Conservation (phyloP, 352 stramenopile genomes). For the Blastocystis sp. region DNA sequence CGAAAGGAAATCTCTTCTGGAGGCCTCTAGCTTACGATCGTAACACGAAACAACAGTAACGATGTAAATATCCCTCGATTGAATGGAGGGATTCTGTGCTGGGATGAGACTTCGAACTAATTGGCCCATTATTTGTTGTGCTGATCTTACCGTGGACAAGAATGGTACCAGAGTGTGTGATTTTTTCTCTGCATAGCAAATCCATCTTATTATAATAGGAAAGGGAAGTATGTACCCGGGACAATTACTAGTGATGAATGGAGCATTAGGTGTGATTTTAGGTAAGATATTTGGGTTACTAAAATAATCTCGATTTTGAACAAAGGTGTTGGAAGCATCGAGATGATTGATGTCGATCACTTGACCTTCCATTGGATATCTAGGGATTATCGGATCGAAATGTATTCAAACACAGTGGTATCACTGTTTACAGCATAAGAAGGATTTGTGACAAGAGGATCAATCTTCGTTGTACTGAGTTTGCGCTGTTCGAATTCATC, state of each 20-base stretch:
- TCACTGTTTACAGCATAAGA: constrained; percentile 28
- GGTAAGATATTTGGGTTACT: not conserved
- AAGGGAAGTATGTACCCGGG: not conserved
- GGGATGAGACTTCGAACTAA: not conserved
- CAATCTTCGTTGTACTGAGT: not conserved
- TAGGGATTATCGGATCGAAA: not conserved
- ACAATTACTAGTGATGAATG: constrained; percentile 58
- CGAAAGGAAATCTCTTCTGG: constrained; percentile 35
- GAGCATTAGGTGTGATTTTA: not conserved
- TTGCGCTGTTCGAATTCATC: not conserved
- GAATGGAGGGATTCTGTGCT: not conserved
- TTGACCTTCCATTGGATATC: constrained; percentile 18
- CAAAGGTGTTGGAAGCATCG: not conserved
- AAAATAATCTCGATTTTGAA: not conserved
- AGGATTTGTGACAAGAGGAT: not conserved
- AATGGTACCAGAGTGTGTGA: not conserved
- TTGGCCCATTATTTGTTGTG: constrained; percentile 25
- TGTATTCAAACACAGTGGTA: not conserved
- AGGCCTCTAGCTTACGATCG: constrained; percentile 62
- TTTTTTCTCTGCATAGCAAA: constrained; percentile 65
- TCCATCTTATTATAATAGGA: no score
- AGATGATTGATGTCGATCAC: not conserved
- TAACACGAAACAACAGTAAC: constrained; percentile 40
- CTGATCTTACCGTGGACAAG: not conserved
- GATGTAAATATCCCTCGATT: constrained; percentile 16